Conservation (phyloP, 2,329 filamentous ascomycete species). For the Phaeosphaeria sp. region DNA sequence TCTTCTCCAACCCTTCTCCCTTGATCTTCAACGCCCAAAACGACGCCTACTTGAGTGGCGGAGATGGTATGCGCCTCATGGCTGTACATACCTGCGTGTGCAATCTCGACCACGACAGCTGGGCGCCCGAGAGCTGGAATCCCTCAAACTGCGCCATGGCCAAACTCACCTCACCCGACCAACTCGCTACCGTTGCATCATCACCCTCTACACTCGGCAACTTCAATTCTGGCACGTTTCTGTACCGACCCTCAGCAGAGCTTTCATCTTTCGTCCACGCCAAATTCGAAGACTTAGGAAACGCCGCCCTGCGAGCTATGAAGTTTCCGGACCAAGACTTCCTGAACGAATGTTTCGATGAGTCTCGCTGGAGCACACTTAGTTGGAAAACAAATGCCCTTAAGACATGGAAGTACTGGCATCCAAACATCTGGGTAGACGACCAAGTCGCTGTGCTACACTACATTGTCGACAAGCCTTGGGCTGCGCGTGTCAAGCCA, state of each 20-base stretch:
- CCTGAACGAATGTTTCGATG: slow-evolving; percentile 56
- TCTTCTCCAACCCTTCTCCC: slow-evolving; percentile 50
- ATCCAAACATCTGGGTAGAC: slow-evolving; percentile 58
- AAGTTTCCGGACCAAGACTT: slow-evolving; percentile 64
- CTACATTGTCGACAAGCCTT: slow-evolving; percentile 65
- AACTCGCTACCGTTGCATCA: slow-evolving; percentile 43
- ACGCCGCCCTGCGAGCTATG: slow-evolving; percentile 48
- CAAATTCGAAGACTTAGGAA: slow-evolving; percentile 49
- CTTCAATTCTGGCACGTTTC: slow-evolving; percentile 60
- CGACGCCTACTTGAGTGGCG: slow-evolving; percentile 33
- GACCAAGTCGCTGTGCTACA: slow-evolving; percentile 57
- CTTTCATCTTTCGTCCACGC: slow-evolving; percentile 51
- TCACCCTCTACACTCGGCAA: slow-evolving; percentile 51
- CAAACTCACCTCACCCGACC: slow-evolving; percentile 40
- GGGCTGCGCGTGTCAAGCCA: slow-evolving; percentile 52
- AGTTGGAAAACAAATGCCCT: slow-evolving; percentile 61
- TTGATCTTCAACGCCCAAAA: slow-evolving; percentile 52
- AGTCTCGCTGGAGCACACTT: slow-evolving; percentile 51
- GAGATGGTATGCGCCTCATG: slow-evolving; percentile 47
- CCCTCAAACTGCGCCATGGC: slow-evolving; percentile 58
- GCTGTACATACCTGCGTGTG: slow-evolving; percentile 61
- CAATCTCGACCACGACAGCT: slow-evolving; percentile 58
- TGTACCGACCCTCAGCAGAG: slow-evolving; percentile 53
- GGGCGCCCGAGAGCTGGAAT: slow-evolving; percentile 59
- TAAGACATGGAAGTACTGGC: slow-evolving; percentile 63